A percentile compares a stretch with the other conserved stretches of the same genome.
Evolutionary conservation across 441 rosid genomes (phyloP).

Genomic region (Isatis lusitanica): DNA sequence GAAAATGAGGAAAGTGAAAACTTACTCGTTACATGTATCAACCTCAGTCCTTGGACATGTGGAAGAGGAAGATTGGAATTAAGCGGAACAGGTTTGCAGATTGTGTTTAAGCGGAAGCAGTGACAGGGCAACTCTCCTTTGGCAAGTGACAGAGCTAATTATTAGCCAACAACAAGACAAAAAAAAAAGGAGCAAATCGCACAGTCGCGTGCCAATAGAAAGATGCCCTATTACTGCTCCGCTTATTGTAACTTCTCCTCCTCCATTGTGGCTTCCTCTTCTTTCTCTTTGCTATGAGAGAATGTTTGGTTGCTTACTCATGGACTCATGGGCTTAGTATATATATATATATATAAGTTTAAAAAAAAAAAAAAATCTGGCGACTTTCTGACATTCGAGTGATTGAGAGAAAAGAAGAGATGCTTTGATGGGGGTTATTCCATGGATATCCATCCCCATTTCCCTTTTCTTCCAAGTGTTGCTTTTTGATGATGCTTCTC

Average conservation of each 20-base stretch:
- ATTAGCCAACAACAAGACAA: neutral
- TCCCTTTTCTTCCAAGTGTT: neutral
- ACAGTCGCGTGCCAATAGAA: constrained; percentile 37
- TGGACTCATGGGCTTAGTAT: constrained; percentile 12
- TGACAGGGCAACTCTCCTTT: constrained; percentile 46
- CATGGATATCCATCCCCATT: constrained; percentile 33
- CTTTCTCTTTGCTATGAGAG: neutral
- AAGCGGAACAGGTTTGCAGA: neutral
- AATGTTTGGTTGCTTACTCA: constrained; percentile 4
- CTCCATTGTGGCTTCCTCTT: neutral
- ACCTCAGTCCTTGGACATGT: neutral
- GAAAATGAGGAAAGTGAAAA: neutral
- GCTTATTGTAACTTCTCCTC: constrained; percentile 22
- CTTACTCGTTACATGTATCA: neutral
- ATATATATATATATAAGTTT: constrained; percentile 21
- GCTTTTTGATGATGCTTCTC: constrained; percentile 26
- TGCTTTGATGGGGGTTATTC: constrained; percentile 37
- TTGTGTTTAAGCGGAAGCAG: constrained; percentile 35
- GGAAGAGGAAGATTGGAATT: neutral
- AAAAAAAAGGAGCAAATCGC: neutral
- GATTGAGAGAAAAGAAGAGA: constrained; percentile 18
- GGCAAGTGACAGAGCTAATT: constrained; percentile 32
- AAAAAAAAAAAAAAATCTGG: neutral
- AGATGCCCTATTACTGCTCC: constrained; percentile 40
- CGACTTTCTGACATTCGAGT: constrained; percentile 26